A percentile compares a stretch with the other conserved stretches of the same genome.
These are phyloP conservation scores for Epichloe hybrida DNA, from an alignment of 2,329 filamentous ascomycete species.

Conservation along the genomic window DNA sequence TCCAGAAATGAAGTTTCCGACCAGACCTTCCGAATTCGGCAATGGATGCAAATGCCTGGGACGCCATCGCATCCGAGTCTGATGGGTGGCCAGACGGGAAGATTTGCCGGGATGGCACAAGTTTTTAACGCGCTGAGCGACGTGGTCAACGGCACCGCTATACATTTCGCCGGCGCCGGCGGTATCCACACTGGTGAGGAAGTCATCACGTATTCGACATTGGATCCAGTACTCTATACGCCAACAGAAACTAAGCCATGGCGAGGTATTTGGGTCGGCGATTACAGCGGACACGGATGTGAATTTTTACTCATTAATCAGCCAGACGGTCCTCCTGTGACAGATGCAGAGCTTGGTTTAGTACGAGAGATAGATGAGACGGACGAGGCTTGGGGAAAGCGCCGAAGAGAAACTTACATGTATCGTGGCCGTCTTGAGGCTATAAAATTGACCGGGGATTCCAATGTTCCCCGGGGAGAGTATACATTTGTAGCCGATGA, in stretches of 20 bases:
- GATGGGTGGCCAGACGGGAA: constrained; percentile 15
- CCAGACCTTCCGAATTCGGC: constrained; percentile 57
- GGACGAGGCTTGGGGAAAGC: constrained; percentile 29
- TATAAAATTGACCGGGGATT: constrained; percentile 84
- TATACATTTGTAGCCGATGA: constrained; percentile 71
- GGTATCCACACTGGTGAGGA: constrained; percentile 41
- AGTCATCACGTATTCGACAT: constrained; percentile 52
- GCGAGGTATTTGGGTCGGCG: constrained; percentile 84
- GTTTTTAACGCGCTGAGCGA: constrained; percentile 4
- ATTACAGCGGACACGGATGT: constrained; percentile 77
- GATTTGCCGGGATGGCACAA: constrained; percentile 11
- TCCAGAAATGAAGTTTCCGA: constrained; percentile 49
- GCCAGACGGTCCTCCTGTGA: constrained; percentile 32
- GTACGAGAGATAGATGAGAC: constrained; percentile 27
- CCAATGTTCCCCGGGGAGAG: constrained; percentile 73
- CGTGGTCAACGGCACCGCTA: neutral
- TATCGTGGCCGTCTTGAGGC: constrained; percentile 62
- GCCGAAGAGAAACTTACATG: constrained; percentile 32
- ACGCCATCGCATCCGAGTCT: constrained; percentile 14
- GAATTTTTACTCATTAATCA: constrained; percentile 81
- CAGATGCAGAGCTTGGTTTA: constrained; percentile 28
- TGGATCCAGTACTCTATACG: constrained; percentile 63
- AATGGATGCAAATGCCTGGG: constrained; percentile 57
- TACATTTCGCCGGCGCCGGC: neutral
- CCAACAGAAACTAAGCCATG: constrained; percentile 70